These are phyloP conservation scores for Leccinum huronense DNA, from an alignment of 1,284 basidiomycete genomes.

Conservation along the genomic window DNA sequence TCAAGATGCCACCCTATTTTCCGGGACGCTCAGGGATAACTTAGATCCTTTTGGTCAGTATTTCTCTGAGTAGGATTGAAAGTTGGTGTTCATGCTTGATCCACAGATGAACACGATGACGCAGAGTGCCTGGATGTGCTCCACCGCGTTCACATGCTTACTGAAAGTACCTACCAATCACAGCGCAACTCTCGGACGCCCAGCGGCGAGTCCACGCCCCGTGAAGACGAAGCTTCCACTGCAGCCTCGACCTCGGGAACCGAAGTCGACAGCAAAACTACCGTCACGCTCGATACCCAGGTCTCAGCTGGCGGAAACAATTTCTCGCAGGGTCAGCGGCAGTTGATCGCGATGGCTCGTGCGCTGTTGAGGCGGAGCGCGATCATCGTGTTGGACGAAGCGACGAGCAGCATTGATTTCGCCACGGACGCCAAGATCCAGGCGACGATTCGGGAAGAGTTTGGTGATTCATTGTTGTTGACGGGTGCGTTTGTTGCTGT, in stretches of 20 bases:
- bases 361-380: conserved; percentile 61
- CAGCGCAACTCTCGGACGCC: conserved; percentile 37
- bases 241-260: conserved; percentile 25
- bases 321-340: conserved; percentile 72
- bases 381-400: conserved; percentile 73
- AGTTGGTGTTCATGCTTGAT: neutral
- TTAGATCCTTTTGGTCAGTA: conserved; percentile 75
- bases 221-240: conserved; percentile 9
- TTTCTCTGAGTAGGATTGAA: conserved; percentile 4
- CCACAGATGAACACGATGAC: conserved; percentile 74
- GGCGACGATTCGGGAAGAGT: conserved; percentile 64
- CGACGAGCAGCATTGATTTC: conserved; percentile 61
- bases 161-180: conserved; percentile 44
- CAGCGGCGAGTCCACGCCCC: conserved; percentile 24
- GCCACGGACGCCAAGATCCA: conserved; percentile 65
- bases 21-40: conserved; percentile 83
- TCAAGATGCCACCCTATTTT: conserved; percentile 82
- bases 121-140: conserved; percentile 64
- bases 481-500: conserved; percentile 37
- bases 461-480: conserved; percentile 48
- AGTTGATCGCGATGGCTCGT: conserved; percentile 66
- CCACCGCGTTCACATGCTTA: conserved; percentile 52
- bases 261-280: conserved; percentile 38
- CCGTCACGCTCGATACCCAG: conserved; percentile 54
- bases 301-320: conserved; percentile 67